Percentiles rank a stretch among this genome's conserved stretches.
Evolutionary conservation across 345 rosid genomes (phyloP).

Genomic region (Mercurialis annua): DNA sequence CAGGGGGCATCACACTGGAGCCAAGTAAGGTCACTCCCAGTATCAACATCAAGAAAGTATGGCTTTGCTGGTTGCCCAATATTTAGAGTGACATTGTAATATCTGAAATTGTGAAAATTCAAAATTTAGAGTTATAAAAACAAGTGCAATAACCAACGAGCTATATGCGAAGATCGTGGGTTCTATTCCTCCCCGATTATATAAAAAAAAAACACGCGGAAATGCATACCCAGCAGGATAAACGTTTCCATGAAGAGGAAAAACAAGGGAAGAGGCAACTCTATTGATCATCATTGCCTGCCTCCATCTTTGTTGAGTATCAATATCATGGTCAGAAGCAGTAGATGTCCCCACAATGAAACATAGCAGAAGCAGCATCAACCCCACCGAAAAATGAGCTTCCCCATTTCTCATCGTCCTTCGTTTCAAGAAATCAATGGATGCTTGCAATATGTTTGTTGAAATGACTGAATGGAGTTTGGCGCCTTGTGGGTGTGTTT

Average conservation of each 20-base stretch:
- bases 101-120: slow-evolving; percentile 37
- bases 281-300: slow-evolving; percentile 37
- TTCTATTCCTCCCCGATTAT: too few species aligned
- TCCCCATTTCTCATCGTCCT: slow-evolving; percentile 30
- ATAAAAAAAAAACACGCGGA: background rate
- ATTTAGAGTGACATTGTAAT: slow-evolving; percentile 64
- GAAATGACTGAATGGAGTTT: too few species aligned
- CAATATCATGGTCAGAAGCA: slow-evolving; percentile 11
- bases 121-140: background rate
- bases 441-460: too few species aligned
- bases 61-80: slow-evolving; percentile 84
- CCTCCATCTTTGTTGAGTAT: slow-evolving; percentile 22
- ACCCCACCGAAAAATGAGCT: slow-evolving; percentile 15
- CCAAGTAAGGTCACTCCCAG: slow-evolving; percentile 98
- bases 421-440: background rate
- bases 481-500: too few species aligned
- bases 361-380: background rate
- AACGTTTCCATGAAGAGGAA: slow-evolving; percentile 73
- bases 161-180: background rate
- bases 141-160: background rate
- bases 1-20: slow-evolving; percentile 94
- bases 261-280: slow-evolving; percentile 56
- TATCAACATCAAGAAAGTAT: slow-evolving; percentile 85
- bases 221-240: slow-evolving; percentile 60
- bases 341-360: slow-evolving; percentile 16